phyloP scores from a whole-genome alignment of 345 rosid genomes.

The Salix exigua region DNA sequence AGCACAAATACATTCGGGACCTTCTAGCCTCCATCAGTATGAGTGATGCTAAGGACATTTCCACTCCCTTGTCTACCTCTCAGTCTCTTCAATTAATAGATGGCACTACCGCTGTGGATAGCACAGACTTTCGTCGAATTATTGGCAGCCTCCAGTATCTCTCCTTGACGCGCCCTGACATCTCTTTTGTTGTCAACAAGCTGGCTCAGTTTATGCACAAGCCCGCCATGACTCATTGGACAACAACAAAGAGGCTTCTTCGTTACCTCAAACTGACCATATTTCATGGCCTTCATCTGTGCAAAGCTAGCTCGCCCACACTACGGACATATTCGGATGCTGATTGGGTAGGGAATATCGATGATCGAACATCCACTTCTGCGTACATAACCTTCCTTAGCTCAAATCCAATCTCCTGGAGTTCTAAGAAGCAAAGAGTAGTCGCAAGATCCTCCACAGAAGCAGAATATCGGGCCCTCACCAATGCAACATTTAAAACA shows the following conservation, averaged over 20 bases:
- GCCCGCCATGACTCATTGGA: not conserved
- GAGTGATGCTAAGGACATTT: not conserved
- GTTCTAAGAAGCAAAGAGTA: too few species aligned
- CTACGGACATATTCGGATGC: not conserved
- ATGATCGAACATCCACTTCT: not conserved
- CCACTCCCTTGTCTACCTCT: not conserved
- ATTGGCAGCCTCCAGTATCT: not conserved
- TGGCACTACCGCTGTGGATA: not conserved
- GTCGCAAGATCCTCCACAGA: too few species aligned
- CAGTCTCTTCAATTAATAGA: not conserved
- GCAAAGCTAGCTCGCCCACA: too few species aligned
- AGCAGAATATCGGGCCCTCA: too few species aligned
- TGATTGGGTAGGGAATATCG: not conserved
- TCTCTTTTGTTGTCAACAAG: too few species aligned
- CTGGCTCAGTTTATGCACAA: not conserved
- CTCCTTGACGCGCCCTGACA: not conserved
- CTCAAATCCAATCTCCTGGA: too few species aligned
- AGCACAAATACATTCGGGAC: not conserved
- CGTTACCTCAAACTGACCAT: too few species aligned
- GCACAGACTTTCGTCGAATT: not conserved
- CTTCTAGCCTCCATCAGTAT: not conserved
- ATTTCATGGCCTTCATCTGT: not conserved
- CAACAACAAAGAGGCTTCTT: not conserved
- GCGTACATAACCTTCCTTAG: too few species aligned
- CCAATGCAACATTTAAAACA: too few species aligned